These are phyloP conservation scores for Pterocarpus santalinus DNA, from an alignment of 306 rosid genomes.

Conservation along the genomic window DNA sequence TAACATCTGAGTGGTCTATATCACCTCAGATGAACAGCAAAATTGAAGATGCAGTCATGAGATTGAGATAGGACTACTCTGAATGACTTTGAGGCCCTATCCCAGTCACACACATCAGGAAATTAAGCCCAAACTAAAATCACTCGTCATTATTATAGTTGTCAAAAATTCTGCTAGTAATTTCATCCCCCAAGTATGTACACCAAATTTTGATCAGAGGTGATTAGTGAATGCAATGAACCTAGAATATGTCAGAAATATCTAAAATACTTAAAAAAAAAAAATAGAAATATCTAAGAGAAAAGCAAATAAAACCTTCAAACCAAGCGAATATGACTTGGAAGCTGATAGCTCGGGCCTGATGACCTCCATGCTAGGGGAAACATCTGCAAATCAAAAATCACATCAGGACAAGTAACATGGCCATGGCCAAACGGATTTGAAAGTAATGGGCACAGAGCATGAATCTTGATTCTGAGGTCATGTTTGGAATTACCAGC, in stretches of 20 bases:
- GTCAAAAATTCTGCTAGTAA: neutral
- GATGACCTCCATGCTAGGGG: conserved; percentile 50
- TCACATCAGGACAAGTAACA: conserved; percentile 37
- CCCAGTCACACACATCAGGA: neutral
- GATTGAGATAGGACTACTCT: conserved; percentile 19
- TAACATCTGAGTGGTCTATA: conserved; percentile 13
- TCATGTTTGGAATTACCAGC: neutral
- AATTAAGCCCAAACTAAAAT: conserved; percentile 25
- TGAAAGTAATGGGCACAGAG: neutral
- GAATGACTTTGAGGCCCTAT: conserved; percentile 8
- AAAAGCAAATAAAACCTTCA: conserved; percentile 63
- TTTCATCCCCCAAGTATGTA: conserved; percentile 13
- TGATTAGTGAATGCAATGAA: conserved; percentile 17
- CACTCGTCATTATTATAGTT: neutral
- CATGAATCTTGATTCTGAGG: neutral
- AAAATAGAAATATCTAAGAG: neutral
- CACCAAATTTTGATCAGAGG: conserved; percentile 17
- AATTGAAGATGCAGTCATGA: neutral
- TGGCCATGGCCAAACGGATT: neutral
- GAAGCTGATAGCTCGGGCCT: conserved; percentile 61
- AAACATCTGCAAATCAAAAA: conserved; percentile 58
- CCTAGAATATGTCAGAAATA: neutral
- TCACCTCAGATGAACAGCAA: conserved; percentile 11
- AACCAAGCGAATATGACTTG: conserved; percentile 52
- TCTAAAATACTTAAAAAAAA: neutral